Base-by-base conservation (phyloP, 2,329 filamentous ascomycete genomes). In the Lachnellula subtilissima region DNA sequence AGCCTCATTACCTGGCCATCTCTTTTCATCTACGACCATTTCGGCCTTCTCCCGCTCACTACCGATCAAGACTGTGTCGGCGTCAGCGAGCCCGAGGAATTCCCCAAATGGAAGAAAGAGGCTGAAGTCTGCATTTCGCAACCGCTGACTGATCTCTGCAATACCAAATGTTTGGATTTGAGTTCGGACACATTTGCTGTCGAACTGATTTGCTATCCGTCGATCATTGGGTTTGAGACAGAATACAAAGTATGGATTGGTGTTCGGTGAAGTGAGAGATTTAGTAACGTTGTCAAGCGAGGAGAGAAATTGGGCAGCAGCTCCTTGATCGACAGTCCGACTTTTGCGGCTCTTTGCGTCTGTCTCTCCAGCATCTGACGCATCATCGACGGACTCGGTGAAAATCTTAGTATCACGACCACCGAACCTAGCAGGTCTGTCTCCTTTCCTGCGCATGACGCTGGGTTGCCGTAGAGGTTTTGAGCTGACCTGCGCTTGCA, bases 171-270 rank as follows among this genome's bases (percentile, higher is more conserved):
- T 96, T 69, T 97, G 93, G 1, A 99, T 83, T 70, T 99, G 94
- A 11, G 89, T 89, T 4, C 94, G 86, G 22, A 99, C 94, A 70
- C 94, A 99, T 73, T 97, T 97, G 81, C 91, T 97, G 72, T 99
- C 94, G 66, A 97, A 99, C 69, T 99, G 94, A 65, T 99, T 99
- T 59, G 94, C 93, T 63, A 99, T 99, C 50, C 94, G 86, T 52
- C 94, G 84, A 70, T 99, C 94, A 65, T 99, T 99, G 22, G 94
- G 93, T 74, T 99, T 99, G 61, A 99, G 75, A 68, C 94, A 99
- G 73, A 99, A 97, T 46, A 99, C 83, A 65, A 97, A 97, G 73
- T 99, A 99, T 0, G 88, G 84, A 67, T 99, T 99, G 11, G 91
- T 89, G 67, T 91, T 89, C 4, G 87, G 83, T 2, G 89, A 85